Conservation (phyloP, 352 stramenopile species). For the Pythium aphanidermatum region DNA sequence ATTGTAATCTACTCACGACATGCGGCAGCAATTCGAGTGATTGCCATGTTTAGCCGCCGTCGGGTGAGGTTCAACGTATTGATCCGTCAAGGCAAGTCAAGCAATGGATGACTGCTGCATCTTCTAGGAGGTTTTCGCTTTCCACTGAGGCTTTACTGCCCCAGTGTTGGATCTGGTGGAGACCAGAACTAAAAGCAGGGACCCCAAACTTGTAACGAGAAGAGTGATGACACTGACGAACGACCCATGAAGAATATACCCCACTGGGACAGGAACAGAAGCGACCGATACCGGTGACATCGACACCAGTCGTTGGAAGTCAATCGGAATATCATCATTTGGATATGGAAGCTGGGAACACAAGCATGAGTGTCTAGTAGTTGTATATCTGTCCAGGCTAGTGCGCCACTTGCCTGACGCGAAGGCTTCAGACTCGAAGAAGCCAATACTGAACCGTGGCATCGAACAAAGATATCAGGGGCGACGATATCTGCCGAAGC, state of each 20-base stretch:
- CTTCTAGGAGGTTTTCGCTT: background rate
- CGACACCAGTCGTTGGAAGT: slow-evolving; percentile 9
- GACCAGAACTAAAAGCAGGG: slow-evolving; percentile 13
- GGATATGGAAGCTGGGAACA: too few species aligned
- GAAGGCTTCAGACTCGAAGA: too few species aligned
- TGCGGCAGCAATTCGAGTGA: too few species aligned
- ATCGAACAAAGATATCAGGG: slow-evolving; percentile 15
- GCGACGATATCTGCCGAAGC: slow-evolving; percentile 13
- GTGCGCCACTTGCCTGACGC: too few species aligned
- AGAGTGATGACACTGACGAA: slow-evolving; percentile 21
- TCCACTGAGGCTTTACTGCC: background rate
- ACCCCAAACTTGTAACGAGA: slow-evolving; percentile 15
- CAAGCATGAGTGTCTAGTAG: too few species aligned
- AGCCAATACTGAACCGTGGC: background rate
- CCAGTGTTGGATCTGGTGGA: background rate
- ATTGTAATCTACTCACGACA: too few species aligned
- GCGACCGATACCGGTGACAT: background rate
- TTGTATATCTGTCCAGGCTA: too few species aligned
- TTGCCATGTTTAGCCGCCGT: too few species aligned
- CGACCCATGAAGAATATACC: slow-evolving; percentile 8
- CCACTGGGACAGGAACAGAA: slow-evolving; percentile 11
- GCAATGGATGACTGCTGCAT: too few species aligned
- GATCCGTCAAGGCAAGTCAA: too few species aligned
- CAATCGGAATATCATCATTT: background rate
- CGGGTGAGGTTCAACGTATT: too few species aligned